phyloP scores from a whole-genome alignment of 495 filamentous ascomycete species.

The Thozetella sp. region DNA sequence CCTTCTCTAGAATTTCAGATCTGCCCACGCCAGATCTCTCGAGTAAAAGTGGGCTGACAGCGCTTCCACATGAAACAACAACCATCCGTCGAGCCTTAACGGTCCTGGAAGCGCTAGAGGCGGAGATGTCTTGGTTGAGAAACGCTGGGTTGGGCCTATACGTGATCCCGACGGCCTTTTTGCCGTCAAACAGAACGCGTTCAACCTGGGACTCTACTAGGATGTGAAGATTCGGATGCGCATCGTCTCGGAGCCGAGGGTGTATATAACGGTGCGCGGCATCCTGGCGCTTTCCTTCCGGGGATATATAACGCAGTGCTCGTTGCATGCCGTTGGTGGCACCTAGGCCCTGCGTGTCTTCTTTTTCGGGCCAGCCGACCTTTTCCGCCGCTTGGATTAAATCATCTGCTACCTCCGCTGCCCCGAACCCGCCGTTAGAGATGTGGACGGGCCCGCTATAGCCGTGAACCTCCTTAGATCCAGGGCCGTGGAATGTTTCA shows the following conservation, averaged over 20 bases:
- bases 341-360: slow-evolving; percentile 44
- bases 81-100: slow-evolving; percentile 52
- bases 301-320: slow-evolving; percentile 28
- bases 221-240: slow-evolving; percentile 55
- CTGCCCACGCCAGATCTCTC: slow-evolving; percentile 65
- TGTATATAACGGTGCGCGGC: slow-evolving; percentile 47
- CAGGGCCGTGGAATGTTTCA: slow-evolving; percentile 48
- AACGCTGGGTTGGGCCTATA: slow-evolving; percentile 31
- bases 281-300: slow-evolving; percentile 48
- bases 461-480: slow-evolving; percentile 38
- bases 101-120: not conserved
- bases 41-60: slow-evolving; percentile 56
- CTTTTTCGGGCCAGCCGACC: slow-evolving; percentile 42
- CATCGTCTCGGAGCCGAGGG: slow-evolving; percentile 43
- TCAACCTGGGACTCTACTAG: slow-evolving; percentile 49
- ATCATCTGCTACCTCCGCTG: slow-evolving; percentile 30
- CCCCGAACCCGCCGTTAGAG: slow-evolving; percentile 37
- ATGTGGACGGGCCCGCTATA: slow-evolving; percentile 50
- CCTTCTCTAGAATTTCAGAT: slow-evolving; percentile 28
- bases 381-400: slow-evolving; percentile 39
- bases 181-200: slow-evolving; percentile 53
- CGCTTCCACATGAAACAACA: slow-evolving; percentile 59
- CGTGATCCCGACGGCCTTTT: slow-evolving; percentile 44
- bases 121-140: not conserved
- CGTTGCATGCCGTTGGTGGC: slow-evolving; percentile 33